Evolutionary conservation across 2,329 filamentous ascomycete species (phyloP), one percentile per base, ranked within the genome.

Genomic region (Leptographium lundbergii): DNA sequence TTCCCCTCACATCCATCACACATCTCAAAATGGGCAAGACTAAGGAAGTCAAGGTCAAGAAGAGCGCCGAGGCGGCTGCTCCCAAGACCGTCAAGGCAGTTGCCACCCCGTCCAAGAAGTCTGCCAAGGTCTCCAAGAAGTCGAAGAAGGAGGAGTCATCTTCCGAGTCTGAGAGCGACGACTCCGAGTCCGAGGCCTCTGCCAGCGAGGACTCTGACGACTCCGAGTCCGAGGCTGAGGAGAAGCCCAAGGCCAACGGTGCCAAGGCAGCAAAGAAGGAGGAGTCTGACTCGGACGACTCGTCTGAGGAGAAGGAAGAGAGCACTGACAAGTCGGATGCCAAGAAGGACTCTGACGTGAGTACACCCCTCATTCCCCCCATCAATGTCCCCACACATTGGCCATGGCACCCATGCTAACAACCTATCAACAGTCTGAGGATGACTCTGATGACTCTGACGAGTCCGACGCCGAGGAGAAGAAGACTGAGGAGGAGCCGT

Each of bases 41-140:
- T 59, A 87, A 87, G 76, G 79, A 85, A 69, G 75, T 76, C 71
- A 82, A 82, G 74, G 69, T 70, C 68, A 81, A 73, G 70, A 81
- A 81, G 73, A 68, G 69, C 68, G 81, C 73, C 65, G 59, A 58
- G 51, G 34, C 67, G 77, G 79, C 68, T 70, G 69, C 74, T 66
- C 82, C 85, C 73, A 89, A 88, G 78, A 79, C 78, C 66, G 81
- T 80, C 75, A 91, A 90, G 78, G 70, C 84, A 57, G 76, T 81
- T 62, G 78, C 86, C 71, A 80, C 79, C 64, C 73, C 83, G 77
- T 79, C 82, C 67, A 87, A 87, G 78, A 77, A 84, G 64, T 75
- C 79, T 60, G 70, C 75, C 65, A 81, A 82, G 72, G 75, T 76
- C 64, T 60, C 61, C 61, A 57, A 64, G 54, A 60, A 48, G 57